Percentiles rank a stretch among this genome's conserved stretches.
These are phyloP conservation scores for Beauveria medogensis DNA, from an alignment of 2,329 filamentous ascomycete genomes.

Conservation along the genomic window DNA sequence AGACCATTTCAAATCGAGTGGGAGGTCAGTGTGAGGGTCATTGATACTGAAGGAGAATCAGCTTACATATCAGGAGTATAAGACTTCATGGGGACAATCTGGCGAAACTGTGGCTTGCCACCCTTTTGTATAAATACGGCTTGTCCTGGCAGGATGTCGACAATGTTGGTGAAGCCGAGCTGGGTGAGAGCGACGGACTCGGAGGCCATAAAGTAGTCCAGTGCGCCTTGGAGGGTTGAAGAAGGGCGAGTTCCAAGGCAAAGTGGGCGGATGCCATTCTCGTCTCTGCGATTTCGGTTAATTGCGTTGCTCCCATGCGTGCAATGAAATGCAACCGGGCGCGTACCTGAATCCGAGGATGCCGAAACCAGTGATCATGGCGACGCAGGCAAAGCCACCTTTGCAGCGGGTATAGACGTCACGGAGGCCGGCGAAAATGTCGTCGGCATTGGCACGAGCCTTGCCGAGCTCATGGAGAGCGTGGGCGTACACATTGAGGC, in stretches of 20 bases:
- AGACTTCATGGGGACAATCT: constrained; percentile 58
- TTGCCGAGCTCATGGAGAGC: constrained; percentile 75
- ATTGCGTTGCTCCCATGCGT: constrained; percentile 26
- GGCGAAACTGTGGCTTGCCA: constrained; percentile 61
- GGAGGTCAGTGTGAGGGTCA: neutral
- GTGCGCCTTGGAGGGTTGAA: constrained; percentile 49
- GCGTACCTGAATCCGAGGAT: constrained; percentile 61
- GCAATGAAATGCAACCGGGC: too few species aligned
- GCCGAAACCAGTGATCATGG: constrained; percentile 75
- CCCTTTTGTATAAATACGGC: constrained; percentile 82
- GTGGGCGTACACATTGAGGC: constrained; percentile 78
- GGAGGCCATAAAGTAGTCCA: constrained; percentile 85
- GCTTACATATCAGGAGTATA: constrained; percentile 61
- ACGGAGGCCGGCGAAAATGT: constrained; percentile 64
- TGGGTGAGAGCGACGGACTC: constrained; percentile 79
- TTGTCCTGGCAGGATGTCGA: constrained; percentile 73
- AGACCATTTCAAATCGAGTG: constrained; percentile 66
- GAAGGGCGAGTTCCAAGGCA: constrained; percentile 69
- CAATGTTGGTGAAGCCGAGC: constrained; percentile 68
- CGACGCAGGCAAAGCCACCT: constrained; percentile 72
- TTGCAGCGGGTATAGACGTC: constrained; percentile 66
- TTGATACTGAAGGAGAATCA: neutral
- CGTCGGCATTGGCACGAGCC: constrained; percentile 67
- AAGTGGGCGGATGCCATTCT: constrained; percentile 71
- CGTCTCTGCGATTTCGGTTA: constrained; percentile 39